phyloP scores from a whole-genome alignment of 805 yeast species.

The Ogataea trehalophila region DNA sequence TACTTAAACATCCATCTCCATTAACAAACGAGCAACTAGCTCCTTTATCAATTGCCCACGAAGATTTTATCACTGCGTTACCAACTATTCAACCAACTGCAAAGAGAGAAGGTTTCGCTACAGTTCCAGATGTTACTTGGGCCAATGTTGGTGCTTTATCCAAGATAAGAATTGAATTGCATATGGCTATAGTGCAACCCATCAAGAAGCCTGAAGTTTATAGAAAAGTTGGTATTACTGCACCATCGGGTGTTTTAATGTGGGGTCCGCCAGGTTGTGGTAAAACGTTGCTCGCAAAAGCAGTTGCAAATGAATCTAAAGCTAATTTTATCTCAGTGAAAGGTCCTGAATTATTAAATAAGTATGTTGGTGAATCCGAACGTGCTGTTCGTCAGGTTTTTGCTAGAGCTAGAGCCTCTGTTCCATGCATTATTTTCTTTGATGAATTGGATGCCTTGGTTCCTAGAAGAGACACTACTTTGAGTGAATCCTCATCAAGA shows the following conservation, averaged over 20 bases:
- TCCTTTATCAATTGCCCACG: slow-evolving; percentile 68
- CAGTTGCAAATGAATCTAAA: slow-evolving; percentile 95
- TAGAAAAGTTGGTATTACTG: slow-evolving; percentile 86
- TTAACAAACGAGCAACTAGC: slow-evolving; percentile 69
- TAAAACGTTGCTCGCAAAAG: slow-evolving; percentile 91
- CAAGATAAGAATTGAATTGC: slow-evolving; percentile 78
- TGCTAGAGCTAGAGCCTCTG: slow-evolving; percentile 88
- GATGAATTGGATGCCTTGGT: slow-evolving; percentile 96
- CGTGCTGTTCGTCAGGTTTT: slow-evolving; percentile 90
- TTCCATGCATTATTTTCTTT: slow-evolving; percentile 91
- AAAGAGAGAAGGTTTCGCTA: slow-evolving; percentile 97
- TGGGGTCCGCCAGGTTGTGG: slow-evolving; percentile 99
- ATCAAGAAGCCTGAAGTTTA: slow-evolving; percentile 88
- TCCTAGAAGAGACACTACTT: slow-evolving; percentile 84
- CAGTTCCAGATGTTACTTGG: slow-evolving; percentile 98
- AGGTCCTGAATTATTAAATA: slow-evolving; percentile 94
- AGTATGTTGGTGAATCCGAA: slow-evolving; percentile 95
- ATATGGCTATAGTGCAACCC: slow-evolving; percentile 97
- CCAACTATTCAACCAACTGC: slow-evolving; percentile 97
- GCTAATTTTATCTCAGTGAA: slow-evolving; percentile 95
- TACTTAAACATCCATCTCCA: slow-evolving; percentile 72
- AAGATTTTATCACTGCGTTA: slow-evolving; percentile 78
- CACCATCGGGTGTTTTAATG: slow-evolving; percentile 93
- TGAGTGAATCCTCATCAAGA: slow-evolving; percentile 85
- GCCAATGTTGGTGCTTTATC: slow-evolving; percentile 86